Conservation (phyloP, 148 eudicot genomes). For the Vaccinium darrowii region DNA sequence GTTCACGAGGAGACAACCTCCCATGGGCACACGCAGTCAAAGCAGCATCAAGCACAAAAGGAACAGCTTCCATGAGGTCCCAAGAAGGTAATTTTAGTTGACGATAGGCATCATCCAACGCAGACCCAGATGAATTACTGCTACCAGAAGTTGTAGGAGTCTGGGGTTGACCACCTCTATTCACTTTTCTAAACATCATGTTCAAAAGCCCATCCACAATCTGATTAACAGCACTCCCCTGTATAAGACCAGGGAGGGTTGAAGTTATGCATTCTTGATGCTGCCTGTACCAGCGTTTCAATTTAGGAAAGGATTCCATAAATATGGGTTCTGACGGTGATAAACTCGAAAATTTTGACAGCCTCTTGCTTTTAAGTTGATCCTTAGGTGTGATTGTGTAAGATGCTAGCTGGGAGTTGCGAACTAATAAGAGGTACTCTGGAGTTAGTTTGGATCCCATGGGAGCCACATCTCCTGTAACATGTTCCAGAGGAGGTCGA, state of each 20-base stretch:
- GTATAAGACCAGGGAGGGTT: slow-evolving; percentile 72
- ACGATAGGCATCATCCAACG: slow-evolving; percentile 57
- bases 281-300: slow-evolving; percentile 82
- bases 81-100: slow-evolving; percentile 84
- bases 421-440: slow-evolving; percentile 73
- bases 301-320: slow-evolving; percentile 83
- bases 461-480: slow-evolving; percentile 61
- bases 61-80: slow-evolving; percentile 97
- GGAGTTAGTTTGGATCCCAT: slow-evolving; percentile 83
- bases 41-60: slow-evolving; percentile 91
- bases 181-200: slow-evolving; percentile 79
- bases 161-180: slow-evolving; percentile 44
- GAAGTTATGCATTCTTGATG: slow-evolving; percentile 92
- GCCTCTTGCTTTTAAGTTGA: slow-evolving; percentile 38
- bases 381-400: slow-evolving; percentile 32
- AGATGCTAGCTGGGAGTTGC: slow-evolving; percentile 61
- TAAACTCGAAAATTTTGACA: slow-evolving; percentile 50
- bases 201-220: slow-evolving; percentile 74
- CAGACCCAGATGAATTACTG: slow-evolving; percentile 70
- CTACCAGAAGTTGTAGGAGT: slow-evolving; percentile 65
- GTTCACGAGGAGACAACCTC: slow-evolving; percentile 84
- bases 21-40: slow-evolving; percentile 90
- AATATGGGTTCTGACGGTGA: slow-evolving; percentile 62
- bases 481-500: slow-evolving; percentile 71
- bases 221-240: slow-evolving; percentile 81